A percentile compares a stretch with the other conserved stretches of the same genome.
These are phyloP conservation scores for Cordia subcordata DNA, from an alignment of 257 asterid genomes.

Conservation along the genomic window DNA sequence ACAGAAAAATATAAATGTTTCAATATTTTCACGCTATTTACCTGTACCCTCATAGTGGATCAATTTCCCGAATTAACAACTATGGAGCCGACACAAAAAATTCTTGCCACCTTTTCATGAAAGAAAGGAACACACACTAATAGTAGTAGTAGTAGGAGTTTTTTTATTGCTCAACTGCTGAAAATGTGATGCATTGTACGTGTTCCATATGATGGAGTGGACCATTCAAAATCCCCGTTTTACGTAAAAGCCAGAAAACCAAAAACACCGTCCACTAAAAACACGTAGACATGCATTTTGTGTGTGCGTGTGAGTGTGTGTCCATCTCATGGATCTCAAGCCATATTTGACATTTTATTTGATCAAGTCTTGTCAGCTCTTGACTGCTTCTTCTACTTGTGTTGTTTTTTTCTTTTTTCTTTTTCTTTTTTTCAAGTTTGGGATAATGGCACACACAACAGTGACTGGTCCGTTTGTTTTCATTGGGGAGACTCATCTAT, in stretches of 20 bases:
- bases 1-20: too few relatives aligned
- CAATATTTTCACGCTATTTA: too few relatives aligned
- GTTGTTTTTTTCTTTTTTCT: too few relatives aligned
- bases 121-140: background rate
- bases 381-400: conserved; percentile 1
- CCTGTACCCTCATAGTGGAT: background rate
- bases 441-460: conserved; percentile 1
- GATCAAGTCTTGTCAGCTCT: conserved; percentile 15
- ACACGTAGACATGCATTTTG: background rate
- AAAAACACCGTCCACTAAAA: conserved; percentile 54
- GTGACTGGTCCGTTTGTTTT: conserved; percentile 4
- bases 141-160: too few relatives aligned
- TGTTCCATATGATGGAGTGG: conserved; percentile 9
- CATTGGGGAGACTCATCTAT: background rate
- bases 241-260: conserved; percentile 24
- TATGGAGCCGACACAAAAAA: conserved; percentile 27
- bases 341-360: background rate
- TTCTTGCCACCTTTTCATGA: background rate
- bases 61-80: conserved; percentile 11
- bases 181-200: background rate
- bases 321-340: conserved; percentile 4
- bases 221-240: conserved; percentile 16
- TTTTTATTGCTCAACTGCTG: conserved; percentile 12
- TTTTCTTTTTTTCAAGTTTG: too few relatives aligned
- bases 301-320: conserved; percentile 14